Base-by-base conservation (phyloP, 2,329 filamentous ascomycete species). In the Phyllosticta citribraziliensis region DNA sequence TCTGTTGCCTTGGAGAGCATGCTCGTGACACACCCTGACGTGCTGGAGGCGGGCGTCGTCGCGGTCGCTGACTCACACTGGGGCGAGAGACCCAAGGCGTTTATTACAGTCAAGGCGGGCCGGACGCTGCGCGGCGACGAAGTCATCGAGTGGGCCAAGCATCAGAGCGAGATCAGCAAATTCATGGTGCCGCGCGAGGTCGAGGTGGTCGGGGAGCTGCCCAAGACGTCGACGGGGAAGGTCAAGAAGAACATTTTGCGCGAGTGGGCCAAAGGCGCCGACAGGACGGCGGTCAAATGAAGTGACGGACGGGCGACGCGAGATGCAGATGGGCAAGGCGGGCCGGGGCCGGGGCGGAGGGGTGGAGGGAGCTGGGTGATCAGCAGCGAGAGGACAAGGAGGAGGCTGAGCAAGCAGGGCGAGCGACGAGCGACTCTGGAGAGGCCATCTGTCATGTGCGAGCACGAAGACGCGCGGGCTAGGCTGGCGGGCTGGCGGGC, bases 181-280 rank as follows among this genome's bases (percentile, higher is more conserved):
- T 99, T 97, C 71, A 97, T 97, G 94, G 86, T 87, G 53, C 85
- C 84, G 12, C 78, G 80, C 57, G 85, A 87, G 73, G 82, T 87
- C 0, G 89, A 96, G 73, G 79, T 97, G 52, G 84, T 99, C n/a
- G 66, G 78, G 5, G 92, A 97, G 73, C 78, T 99, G 65, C 94
- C 94, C 10, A 99, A 99, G 82, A 99, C 94, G 27, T 94, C 89
- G 73, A 99, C 94, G 0, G 94, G 94, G 2, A 99, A 99, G 81
- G 82, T 97, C 63, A 87, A 91, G 82, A 99, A 99, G 84, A 97
- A 96, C 69, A 84, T 96, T 6, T 74, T 99, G 60, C 79, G 94
- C 63, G 88, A 90, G 67, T 96, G 92, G 93, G 89, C 88, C 2
- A 89, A 84, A 70, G 82, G 82, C 25, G 61, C 61, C 19, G 61